Evolutionary conservation across 208 protist genomes (phyloP).

Genomic region (Trypanosoma avium): DNA sequence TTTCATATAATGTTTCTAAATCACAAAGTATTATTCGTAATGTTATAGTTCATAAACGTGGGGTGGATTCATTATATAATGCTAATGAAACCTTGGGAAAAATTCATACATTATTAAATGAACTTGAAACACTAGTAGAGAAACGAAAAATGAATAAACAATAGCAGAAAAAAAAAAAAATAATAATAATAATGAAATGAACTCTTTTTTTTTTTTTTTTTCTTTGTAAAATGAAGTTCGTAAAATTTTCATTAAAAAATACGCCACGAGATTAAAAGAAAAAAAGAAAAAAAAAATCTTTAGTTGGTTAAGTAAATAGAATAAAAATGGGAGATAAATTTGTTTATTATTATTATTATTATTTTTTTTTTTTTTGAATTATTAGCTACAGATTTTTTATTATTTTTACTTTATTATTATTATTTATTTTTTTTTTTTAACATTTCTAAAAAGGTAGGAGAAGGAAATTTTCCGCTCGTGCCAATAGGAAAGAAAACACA

Average conservation of each 20-base stretch:
- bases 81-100: constrained; percentile 73
- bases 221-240: not conserved
- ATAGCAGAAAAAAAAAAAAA: not conserved
- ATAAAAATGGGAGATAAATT: too few relatives aligned
- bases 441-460: too few relatives aligned
- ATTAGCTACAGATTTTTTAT: too few relatives aligned
- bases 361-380: too few relatives aligned
- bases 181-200: not conserved
- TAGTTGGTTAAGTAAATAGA: not conserved
- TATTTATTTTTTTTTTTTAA: too few relatives aligned
- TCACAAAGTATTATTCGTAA: constrained; percentile 59
- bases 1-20: constrained; percentile 12
- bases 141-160: constrained; percentile 6
- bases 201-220: not conserved
- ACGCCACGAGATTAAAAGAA: too few relatives aligned
- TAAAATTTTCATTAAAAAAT: too few relatives aligned
- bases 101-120: constrained; percentile 54
- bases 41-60: constrained; percentile 63
- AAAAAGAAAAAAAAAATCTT: constrained; percentile 6
- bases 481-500: too few relatives aligned
- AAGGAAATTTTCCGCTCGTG: too few relatives aligned
- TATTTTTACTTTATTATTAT: too few relatives aligned
- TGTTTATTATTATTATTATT: too few relatives aligned
- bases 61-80: constrained; percentile 36
- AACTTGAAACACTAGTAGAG: constrained; percentile 32